Conservation (phyloP, 2,329 filamentous ascomycete species). For the Colletotrichum noveboracense region DNA sequence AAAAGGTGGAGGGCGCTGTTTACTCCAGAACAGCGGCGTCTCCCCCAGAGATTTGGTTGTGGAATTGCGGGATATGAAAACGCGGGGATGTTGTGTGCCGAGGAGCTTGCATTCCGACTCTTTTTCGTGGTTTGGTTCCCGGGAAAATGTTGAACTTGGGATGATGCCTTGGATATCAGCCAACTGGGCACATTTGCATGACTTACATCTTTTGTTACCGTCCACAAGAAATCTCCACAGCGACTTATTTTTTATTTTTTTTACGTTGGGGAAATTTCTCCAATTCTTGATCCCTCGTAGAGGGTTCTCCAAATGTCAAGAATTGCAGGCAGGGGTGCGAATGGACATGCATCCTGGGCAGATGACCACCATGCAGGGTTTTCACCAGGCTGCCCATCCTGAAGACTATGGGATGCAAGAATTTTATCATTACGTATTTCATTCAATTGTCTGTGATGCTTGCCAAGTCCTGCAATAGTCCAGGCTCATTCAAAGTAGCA, state of each 20-base stretch:
- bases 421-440: neutral
- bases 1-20: neutral
- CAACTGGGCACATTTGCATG: neutral
- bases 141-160: neutral
- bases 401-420: neutral
- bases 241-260: neutral
- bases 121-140: neutral
- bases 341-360: neutral
- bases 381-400: neutral
- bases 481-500: neutral
- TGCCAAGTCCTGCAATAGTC: neutral
- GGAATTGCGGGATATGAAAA: constrained; percentile 1
- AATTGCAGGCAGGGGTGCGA: neutral
- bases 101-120: neutral
- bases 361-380: neutral
- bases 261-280: neutral
- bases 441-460: neutral
- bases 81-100: neutral
- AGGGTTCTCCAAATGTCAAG: neutral
- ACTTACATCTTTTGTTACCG: neutral
- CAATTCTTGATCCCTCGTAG: neutral
- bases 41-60: neutral
- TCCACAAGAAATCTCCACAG: neutral
- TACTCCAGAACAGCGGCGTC: neutral
- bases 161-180: neutral